Evolutionary conservation across 352 stramenopile species (phyloP).

Genomic region (Pythium volutum): DNA sequence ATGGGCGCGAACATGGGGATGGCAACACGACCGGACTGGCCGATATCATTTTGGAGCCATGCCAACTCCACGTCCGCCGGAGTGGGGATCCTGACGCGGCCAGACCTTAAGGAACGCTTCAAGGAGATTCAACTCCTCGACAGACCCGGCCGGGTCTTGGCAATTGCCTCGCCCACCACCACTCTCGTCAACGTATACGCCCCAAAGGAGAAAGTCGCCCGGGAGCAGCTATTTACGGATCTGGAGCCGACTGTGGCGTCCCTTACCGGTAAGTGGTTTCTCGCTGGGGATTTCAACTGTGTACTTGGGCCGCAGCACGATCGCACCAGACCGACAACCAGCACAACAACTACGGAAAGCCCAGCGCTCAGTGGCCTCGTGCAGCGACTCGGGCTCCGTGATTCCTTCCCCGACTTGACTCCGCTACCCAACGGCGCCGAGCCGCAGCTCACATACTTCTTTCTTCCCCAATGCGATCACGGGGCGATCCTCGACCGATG

Average conservation of each 20-base stretch:
- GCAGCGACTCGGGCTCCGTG: too few relatives aligned
- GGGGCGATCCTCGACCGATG: too few relatives aligned
- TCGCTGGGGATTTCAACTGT: constrained; percentile 8
- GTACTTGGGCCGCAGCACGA: too few relatives aligned
- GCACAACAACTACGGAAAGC: too few relatives aligned
- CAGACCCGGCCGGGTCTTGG: background rate
- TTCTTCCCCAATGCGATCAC: too few relatives aligned
- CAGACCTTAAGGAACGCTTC: too few relatives aligned
- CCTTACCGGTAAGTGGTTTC: background rate
- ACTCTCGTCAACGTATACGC: constrained; percentile 6
- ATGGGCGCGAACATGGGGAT: background rate
- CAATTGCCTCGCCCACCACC: background rate
- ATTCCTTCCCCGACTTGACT: too few relatives aligned
- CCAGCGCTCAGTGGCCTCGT: too few relatives aligned
- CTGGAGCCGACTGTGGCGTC: background rate
- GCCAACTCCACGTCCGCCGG: background rate
- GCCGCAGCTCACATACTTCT: too few relatives aligned
- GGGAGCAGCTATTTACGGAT: background rate
- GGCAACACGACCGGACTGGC: background rate
- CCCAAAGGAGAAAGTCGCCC: background rate
- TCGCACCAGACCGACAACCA: too few relatives aligned
- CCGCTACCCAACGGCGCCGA: too few relatives aligned
- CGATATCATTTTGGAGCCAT: background rate
- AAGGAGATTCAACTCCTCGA: too few relatives aligned
- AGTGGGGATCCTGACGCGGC: background rate